phyloP scores from a whole-genome alignment of 2,329 filamentous ascomycete species.

The Penicillium sp. region DNA sequence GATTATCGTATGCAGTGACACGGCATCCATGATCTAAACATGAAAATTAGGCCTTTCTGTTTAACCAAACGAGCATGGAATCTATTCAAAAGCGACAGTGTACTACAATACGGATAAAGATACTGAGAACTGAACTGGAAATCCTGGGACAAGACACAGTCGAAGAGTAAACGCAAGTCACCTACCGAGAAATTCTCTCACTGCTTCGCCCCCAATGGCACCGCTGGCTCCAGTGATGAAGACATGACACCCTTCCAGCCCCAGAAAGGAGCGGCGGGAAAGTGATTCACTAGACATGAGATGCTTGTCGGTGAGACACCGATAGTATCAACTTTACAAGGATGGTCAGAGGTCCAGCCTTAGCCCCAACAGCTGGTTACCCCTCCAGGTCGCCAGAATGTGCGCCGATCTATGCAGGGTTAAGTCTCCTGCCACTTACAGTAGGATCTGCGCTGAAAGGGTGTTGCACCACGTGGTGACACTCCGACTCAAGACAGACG shows the following conservation, averaged over 20 bases:
- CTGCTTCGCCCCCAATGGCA: slow-evolving; percentile 55
- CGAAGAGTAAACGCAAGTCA: too few relatives aligned
- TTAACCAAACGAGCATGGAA: not conserved
- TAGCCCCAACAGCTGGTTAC: not conserved
- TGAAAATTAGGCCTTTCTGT: slow-evolving; percentile 2
- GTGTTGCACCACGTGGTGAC: not conserved
- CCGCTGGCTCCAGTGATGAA: slow-evolving; percentile 60
- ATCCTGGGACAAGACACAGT: not conserved
- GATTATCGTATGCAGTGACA: slow-evolving; percentile 58
- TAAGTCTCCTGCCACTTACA: not conserved
- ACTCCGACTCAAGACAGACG: not conserved
- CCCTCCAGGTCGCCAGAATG: not conserved
- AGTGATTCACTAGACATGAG: not conserved
- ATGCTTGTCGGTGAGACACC: not conserved
- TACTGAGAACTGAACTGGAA: not conserved
- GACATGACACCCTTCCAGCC: slow-evolving; percentile 55
- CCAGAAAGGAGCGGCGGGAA: slow-evolving; percentile 45
- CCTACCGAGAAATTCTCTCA: slow-evolving; percentile 58
- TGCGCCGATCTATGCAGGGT: slow-evolving; percentile 2
- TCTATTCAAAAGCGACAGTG: not conserved
- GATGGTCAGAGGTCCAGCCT: not conserved
- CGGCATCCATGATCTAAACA: slow-evolving; percentile 56
- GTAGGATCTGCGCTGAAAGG: not conserved
- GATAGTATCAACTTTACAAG: not conserved
- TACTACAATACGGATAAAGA: not conserved